phyloP scores from a whole-genome alignment of 305 asterid genomes.

The Coffea humblotiana region DNA sequence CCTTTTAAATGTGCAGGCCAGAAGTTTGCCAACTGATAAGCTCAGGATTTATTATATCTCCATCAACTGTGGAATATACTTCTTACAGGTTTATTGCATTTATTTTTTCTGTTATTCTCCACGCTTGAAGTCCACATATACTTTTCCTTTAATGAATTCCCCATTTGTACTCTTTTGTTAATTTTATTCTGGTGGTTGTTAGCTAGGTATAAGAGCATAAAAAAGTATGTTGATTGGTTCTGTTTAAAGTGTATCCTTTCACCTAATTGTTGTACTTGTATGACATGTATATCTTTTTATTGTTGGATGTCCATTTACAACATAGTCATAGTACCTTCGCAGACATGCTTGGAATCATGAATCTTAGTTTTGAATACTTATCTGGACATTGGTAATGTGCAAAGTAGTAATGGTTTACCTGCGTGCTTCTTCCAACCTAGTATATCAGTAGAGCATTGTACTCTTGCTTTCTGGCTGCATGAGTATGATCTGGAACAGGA shows the following conservation, averaged over 20 bases:
- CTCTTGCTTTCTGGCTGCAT: background rate
- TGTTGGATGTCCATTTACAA: background rate
- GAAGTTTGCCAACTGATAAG: slow-evolving; percentile 87
- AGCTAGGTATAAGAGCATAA: background rate
- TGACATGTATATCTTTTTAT: background rate
- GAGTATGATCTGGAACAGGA: background rate
- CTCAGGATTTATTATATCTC: slow-evolving; percentile 64
- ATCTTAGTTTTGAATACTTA: background rate
- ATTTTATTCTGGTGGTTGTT: background rate
- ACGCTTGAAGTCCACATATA: background rate
- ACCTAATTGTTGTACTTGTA: background rate
- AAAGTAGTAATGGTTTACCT: background rate
- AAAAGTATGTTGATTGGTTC: background rate
- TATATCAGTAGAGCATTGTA: too few species aligned
- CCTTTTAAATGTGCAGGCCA: slow-evolving; percentile 68
- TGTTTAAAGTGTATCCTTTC: background rate
- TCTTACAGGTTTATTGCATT: slow-evolving; percentile 65
- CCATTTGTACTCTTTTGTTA: too few species aligned
- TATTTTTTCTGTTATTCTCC: slow-evolving; percentile 14
- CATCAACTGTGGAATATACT: slow-evolving; percentile 63
- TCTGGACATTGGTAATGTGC: background rate
- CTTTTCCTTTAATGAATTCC: background rate
- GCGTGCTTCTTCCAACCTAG: slow-evolving; percentile 3
- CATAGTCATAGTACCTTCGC: background rate
- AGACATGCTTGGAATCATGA: background rate